Base-by-base conservation (phyloP, 192 early-diverging fungal species). In the Coemansia sp. region DNA sequence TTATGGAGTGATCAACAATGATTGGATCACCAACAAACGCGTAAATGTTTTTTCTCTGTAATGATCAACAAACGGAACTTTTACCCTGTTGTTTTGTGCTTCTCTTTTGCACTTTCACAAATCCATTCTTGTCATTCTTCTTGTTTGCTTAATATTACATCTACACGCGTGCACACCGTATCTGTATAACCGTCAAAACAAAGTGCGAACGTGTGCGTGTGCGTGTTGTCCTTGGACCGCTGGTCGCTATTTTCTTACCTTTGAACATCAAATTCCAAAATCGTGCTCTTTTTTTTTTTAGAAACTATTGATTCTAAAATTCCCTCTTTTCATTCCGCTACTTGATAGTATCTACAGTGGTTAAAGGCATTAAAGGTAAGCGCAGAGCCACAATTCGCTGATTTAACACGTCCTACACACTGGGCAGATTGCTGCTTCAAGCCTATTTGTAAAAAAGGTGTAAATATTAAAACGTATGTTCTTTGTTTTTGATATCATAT, bases 401-500 rank as follows among this genome's bases (percentile, higher is more conserved):
- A n/a, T n/a, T n/a, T n/a, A 15, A 40, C 16, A 40, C 39, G 39
- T 40, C 16, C 39, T 15, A 40, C 10, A 15, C 9, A 40, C 39
- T 15, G 16, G 7, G 16, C 7, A 40, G 39, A 40, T 40, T 40
- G 16, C 34, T 21, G n/a, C n/a, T n/a, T n/a, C n/a, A n/a, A n/a
- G n/a, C n/a, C n/a, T n/a, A n/a, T n/a, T n/a, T n/a, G n/a, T n/a
- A n/a, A n/a, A n/a, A 26, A 59, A 28, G 39, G 16, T 40, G 16
- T 13, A 40, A 55, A 55, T 15, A 66, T 7, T 42, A 40, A 58
- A 58, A 23, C 35, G 29, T 35, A 18, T 26, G 7, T 59, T 28
- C 55, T 29, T 35, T 66, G 31, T 33, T 49, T 49, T 67, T 61
- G 31, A 30, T 59, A 25, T 59, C 29, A 28, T 55, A 57, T 21